These are phyloP conservation scores for Pyrenophora seminiperda DNA, from an alignment of 2,329 filamentous ascomycete species.

Conservation along the genomic window DNA sequence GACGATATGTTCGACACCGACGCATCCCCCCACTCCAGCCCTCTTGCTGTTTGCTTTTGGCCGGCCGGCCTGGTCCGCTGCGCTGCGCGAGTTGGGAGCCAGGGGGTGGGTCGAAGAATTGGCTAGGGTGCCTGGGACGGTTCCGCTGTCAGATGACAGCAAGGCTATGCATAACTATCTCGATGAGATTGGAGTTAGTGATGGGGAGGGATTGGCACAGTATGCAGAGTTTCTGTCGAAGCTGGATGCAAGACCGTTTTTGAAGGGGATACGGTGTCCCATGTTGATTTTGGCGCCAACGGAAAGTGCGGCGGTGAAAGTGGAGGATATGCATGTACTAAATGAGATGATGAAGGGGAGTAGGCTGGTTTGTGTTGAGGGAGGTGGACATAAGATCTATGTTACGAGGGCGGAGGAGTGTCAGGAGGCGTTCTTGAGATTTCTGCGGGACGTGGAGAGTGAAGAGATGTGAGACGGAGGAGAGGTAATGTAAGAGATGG, in stretches of 20 bases:
- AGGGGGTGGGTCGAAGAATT: slow-evolving; percentile 42
- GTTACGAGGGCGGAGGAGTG: slow-evolving; percentile 36
- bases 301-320: slow-evolving; percentile 39
- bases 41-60: slow-evolving; percentile 41
- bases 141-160: slow-evolving; percentile 30
- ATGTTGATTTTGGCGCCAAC: slow-evolving; percentile 43
- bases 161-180: slow-evolving; percentile 43
- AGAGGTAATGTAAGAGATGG: background rate
- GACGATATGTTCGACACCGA: slow-evolving; percentile 42
- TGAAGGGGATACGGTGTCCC: slow-evolving; percentile 36
- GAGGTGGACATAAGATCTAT: slow-evolving; percentile 46
- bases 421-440: slow-evolving; percentile 41
- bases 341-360: slow-evolving; percentile 21
- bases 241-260: slow-evolving; percentile 39
- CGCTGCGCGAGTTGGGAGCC: slow-evolving; percentile 39
- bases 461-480: background rate
- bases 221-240: slow-evolving; percentile 44
- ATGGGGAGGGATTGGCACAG: slow-evolving; percentile 40
- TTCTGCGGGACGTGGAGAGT: slow-evolving; percentile 31
- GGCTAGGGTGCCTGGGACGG: slow-evolving; percentile 37
- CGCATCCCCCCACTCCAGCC: slow-evolving; percentile 33
- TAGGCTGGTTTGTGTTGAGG: slow-evolving; percentile 35
- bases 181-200: slow-evolving; percentile 31
- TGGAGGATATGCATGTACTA: slow-evolving; percentile 37
- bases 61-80: slow-evolving; percentile 33